A percentile compares a stretch with the other conserved stretches of the same genome.
Conservation (phyloP, 2,329 filamentous ascomycete genomes). For the Epichloe amarillans region DNA sequence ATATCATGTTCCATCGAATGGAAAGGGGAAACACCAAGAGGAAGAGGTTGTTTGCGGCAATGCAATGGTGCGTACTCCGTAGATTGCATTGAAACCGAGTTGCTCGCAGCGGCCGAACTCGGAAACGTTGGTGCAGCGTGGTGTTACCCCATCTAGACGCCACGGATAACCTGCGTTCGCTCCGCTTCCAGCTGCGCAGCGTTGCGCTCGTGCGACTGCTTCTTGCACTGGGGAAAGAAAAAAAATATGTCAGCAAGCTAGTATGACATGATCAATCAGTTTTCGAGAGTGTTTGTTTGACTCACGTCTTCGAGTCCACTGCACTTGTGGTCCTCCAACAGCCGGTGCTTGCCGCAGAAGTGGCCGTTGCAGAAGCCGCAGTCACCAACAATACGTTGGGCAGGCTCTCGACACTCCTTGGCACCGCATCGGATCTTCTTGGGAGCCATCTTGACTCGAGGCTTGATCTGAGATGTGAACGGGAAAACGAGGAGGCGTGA, state of each 20-base stretch:
- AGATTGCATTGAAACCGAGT: not conserved
- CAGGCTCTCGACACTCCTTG: slow-evolving; percentile 76
- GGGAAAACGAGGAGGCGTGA: not conserved
- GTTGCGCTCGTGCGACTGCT: slow-evolving; percentile 90
- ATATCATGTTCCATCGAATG: slow-evolving; percentile 7
- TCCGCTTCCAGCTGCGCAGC: slow-evolving; percentile 84
- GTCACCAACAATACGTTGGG: slow-evolving; percentile 89
- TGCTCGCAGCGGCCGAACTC: not conserved
- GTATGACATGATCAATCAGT: not conserved
- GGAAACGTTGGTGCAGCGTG: not conserved
- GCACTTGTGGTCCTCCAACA: slow-evolving; percentile 92
- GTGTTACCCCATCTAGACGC: slow-evolving; percentile 43
- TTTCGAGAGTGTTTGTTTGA: slow-evolving; percentile 4
- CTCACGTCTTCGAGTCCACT: slow-evolving; percentile 76
- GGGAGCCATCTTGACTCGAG: slow-evolving; percentile 39
- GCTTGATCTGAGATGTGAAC: not conserved
- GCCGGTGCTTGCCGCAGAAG: slow-evolving; percentile 87
- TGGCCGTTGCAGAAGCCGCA: slow-evolving; percentile 90
- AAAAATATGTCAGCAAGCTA: slow-evolving; percentile 6
- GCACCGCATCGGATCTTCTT: slow-evolving; percentile 77
- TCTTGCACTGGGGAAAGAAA: slow-evolving; percentile 66
- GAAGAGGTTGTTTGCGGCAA: not conserved
- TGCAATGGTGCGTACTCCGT: not conserved
- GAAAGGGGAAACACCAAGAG: not conserved
- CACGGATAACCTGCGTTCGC: slow-evolving; percentile 86